A percentile compares a stretch with the other conserved stretches of the same genome.
These are phyloP conservation scores for Stygiomarasmius scandens DNA, from an alignment of 1,284 basidiomycete genomes.

Conservation along the genomic window DNA sequence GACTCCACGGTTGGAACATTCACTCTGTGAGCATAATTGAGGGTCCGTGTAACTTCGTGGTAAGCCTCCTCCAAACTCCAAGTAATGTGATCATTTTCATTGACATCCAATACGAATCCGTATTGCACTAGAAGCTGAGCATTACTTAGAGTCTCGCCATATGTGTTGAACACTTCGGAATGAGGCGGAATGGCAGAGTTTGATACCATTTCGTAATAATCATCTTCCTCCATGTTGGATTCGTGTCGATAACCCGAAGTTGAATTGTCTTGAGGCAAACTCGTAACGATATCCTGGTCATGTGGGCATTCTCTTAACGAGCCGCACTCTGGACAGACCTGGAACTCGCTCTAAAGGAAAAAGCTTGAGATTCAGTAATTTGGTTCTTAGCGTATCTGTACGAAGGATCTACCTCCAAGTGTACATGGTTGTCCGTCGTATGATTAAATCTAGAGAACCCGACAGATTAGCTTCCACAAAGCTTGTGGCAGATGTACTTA, in stretches of 20 bases:
- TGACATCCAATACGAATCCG: slow-evolving; percentile 71
- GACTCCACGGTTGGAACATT: not conserved
- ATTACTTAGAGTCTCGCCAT: slow-evolving; percentile 74
- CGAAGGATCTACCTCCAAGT: slow-evolving; percentile 66
- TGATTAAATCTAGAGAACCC: slow-evolving; percentile 76
- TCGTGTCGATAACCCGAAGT: slow-evolving; percentile 10
- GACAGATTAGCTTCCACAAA: not conserved
- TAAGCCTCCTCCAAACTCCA: slow-evolving; percentile 48
- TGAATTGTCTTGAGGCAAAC: slow-evolving; percentile 17
- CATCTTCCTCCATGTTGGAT: slow-evolving; percentile 32
- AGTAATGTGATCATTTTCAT: slow-evolving; percentile 58
- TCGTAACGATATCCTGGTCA: slow-evolving; percentile 42
- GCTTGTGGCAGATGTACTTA: slow-evolving; percentile 12
- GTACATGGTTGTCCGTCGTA: slow-evolving; percentile 69
- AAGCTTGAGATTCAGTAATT: slow-evolving; percentile 8
- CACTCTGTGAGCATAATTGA: no score
- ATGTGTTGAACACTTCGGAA: slow-evolving; percentile 84
- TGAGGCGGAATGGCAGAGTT: slow-evolving; percentile 52
- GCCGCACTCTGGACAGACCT: slow-evolving; percentile 84
- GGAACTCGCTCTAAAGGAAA: slow-evolving; percentile 68
- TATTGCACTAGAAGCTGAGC: slow-evolving; percentile 73
- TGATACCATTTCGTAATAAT: slow-evolving; percentile 69
- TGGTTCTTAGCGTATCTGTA: no score
- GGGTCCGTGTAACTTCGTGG: slow-evolving; percentile 12
- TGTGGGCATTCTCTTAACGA: slow-evolving; percentile 74